Evolutionary conservation across 441 rosid genomes (phyloP).

Genomic region (Macaranga tanarius): DNA sequence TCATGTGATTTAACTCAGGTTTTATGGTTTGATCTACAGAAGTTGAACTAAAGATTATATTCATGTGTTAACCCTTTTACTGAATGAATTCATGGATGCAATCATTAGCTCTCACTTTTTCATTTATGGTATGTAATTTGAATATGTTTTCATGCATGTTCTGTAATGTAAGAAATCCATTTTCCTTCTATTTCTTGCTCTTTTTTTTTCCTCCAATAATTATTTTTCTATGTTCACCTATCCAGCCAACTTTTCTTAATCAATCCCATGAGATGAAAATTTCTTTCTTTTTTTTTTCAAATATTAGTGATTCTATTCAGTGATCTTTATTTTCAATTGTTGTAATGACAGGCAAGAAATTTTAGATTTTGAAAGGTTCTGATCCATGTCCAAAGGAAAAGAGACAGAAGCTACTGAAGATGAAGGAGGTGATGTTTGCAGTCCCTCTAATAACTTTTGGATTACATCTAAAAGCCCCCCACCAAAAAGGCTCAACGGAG

Average conservation of each 20-base stretch:
- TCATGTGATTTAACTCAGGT: neutral
- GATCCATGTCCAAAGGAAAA: slow-evolving; percentile 41
- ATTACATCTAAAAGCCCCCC: slow-evolving; percentile 23
- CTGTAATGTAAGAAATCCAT: neutral
- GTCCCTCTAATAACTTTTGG: slow-evolving; percentile 15
- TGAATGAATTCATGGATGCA: slow-evolving; percentile 19
- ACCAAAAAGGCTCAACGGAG: slow-evolving; percentile 27
- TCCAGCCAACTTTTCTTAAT: neutral
- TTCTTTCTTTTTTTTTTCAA: neutral
- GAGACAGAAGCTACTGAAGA: slow-evolving; percentile 33
- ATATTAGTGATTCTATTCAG: neutral
- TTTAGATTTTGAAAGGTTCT: slow-evolving; percentile 11
- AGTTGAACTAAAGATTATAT: neutral
- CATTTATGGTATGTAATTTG: neutral
- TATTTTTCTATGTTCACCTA: neutral
- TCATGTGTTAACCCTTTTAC: neutral
- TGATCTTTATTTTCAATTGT: too few species aligned
- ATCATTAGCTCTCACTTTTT: slow-evolving; percentile 2
- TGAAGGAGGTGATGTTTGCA: slow-evolving; percentile 19
- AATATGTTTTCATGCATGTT: too few species aligned
- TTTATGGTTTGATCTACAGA: slow-evolving; percentile 14
- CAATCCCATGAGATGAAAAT: neutral
- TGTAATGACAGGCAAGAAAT: slow-evolving; percentile 8
- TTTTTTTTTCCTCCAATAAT: neutral
- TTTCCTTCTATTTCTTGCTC: neutral